Evolutionary conservation across 1,284 basidiomycete species (phyloP).

Genomic region (Marasmius oreades): DNA sequence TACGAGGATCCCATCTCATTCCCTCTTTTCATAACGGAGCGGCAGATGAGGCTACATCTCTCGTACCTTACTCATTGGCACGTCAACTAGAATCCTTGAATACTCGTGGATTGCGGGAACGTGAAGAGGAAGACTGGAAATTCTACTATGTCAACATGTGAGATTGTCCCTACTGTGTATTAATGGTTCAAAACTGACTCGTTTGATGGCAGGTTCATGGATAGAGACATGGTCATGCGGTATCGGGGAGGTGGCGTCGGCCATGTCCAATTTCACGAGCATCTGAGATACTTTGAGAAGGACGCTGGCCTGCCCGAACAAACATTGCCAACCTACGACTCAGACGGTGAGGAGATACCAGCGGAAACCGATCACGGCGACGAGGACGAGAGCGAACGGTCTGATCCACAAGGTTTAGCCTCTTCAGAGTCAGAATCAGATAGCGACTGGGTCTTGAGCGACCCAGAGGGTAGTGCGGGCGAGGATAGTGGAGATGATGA

Average conservation of each 20-base stretch:
- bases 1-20: conserved; percentile 23
- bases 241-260: conserved; percentile 7
- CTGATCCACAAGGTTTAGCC: too few species aligned
- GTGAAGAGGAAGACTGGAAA: conserved; percentile 3
- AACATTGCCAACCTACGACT: neutral
- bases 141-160: conserved; percentile 4
- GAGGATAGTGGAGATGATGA: neutral
- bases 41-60: neutral
- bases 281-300: neutral
- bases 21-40: conserved; percentile 14
- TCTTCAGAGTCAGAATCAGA: too few species aligned
- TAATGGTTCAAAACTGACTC: conserved; percentile 8
- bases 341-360: too few species aligned
- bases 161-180: neutral
- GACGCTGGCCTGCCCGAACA: neutral
- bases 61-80: neutral
- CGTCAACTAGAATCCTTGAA: neutral
- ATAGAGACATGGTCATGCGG: too few species aligned
- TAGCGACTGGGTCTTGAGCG: too few species aligned
- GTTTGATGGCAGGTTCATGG: conserved; percentile 15
- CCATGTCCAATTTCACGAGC: neutral
- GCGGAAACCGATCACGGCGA: neutral
- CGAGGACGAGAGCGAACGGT: too few species aligned
- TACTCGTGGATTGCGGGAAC: neutral
- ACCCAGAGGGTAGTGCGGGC: too few species aligned